These are phyloP conservation scores for Aaosphaeria pasadenensis DNA, from an alignment of 2,329 filamentous ascomycete species.

Conservation along the genomic window DNA sequence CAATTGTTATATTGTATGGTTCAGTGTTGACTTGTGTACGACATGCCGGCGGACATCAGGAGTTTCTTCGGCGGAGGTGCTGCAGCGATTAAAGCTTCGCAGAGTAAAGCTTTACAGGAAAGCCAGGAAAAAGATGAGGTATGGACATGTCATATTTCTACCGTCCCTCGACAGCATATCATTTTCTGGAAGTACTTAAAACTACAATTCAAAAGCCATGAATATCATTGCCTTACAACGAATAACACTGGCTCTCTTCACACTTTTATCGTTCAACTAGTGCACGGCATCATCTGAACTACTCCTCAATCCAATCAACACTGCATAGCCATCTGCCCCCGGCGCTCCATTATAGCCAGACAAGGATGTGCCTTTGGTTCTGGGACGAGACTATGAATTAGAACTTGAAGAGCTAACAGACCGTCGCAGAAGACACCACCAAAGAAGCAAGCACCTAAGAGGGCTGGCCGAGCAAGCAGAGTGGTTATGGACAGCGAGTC, in stretches of 20 bases:
- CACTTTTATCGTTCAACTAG: too few species aligned
- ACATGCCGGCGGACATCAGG: constrained; percentile 85
- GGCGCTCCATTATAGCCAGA: too few species aligned
- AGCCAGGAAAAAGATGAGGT: constrained; percentile 29
- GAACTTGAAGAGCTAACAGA: constrained; percentile 6
- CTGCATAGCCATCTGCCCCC: too few species aligned
- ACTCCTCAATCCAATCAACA: too few species aligned
- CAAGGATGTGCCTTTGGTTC: too few species aligned
- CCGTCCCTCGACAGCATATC: not conserved
- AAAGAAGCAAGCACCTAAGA: constrained; percentile 33
- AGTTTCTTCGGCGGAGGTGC: constrained; percentile 88
- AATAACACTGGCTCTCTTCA: too few species aligned
- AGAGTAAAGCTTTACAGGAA: constrained; percentile 32
- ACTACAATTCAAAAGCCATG: too few species aligned
- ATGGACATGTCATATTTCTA: constrained; percentile 8
- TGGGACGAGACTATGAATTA: too few species aligned
- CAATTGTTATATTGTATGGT: not conserved
- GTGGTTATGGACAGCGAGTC: constrained; percentile 72
- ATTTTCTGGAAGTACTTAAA: too few species aligned
- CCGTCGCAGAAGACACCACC: constrained; percentile 20
- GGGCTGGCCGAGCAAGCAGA: constrained; percentile 36
- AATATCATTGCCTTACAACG: too few species aligned
- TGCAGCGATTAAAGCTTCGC: constrained; percentile 45
- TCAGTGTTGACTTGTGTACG: not conserved
- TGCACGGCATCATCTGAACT: too few species aligned